Conservation (phyloP, 306 rosid species). For the Lathyrus oleraceus region DNA sequence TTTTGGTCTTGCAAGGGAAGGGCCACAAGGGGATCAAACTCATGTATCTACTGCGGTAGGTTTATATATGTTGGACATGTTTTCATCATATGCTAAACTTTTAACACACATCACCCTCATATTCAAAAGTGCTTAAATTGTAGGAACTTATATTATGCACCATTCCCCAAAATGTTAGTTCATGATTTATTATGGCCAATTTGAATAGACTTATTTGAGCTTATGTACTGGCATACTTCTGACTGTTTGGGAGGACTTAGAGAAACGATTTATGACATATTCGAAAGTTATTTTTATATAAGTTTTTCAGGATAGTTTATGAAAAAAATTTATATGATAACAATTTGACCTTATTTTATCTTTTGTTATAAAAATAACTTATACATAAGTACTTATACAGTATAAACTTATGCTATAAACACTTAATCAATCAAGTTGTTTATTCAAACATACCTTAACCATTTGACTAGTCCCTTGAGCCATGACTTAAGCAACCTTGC, state of each 20-base stretch:
- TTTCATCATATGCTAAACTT: conserved; percentile 3
- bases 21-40: conserved; percentile 79
- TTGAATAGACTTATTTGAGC: background rate
- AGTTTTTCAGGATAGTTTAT: background rate
- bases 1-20: conserved; percentile 99
- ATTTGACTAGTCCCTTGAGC: background rate
- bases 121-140: background rate
- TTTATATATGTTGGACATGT: conserved; percentile 16
- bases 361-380: background rate
- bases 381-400: background rate
- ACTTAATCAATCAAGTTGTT: background rate
- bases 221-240: background rate
- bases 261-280: background rate
- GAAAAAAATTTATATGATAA: background rate
- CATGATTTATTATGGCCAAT: background rate
- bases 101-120: conserved; percentile 12
- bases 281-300: background rate
- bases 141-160: background rate
- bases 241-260: background rate
- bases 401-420: background rate
- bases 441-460: background rate
- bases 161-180: background rate
- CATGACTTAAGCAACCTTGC: conserved; percentile 11
- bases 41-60: conserved; percentile 96
- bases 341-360: background rate